phyloP scores from a whole-genome alignment of 441 rosid genomes.

The Rhodomyrtus psidioides region DNA sequence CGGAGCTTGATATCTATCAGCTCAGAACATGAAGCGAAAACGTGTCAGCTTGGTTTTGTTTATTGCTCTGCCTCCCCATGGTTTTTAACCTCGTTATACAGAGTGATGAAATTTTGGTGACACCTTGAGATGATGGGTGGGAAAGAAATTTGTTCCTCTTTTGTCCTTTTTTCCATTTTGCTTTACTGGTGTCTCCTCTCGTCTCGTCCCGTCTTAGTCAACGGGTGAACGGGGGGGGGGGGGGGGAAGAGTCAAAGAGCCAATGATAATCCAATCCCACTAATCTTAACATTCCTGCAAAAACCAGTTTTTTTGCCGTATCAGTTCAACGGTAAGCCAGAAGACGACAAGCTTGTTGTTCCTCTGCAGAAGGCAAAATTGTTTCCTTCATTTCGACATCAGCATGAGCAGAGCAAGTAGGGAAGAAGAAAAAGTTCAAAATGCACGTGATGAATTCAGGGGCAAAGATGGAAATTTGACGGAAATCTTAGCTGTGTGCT shows the following conservation, averaged over 20 bases:
- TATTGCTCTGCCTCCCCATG: background rate
- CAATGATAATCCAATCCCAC: background rate
- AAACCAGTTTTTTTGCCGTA: too few species aligned
- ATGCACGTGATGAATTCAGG: too few species aligned
- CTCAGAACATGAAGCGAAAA: background rate
- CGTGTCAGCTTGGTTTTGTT: background rate
- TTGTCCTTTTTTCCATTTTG: background rate
- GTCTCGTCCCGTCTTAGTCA: background rate
- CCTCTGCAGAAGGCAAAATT: too few species aligned
- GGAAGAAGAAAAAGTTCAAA: too few species aligned
- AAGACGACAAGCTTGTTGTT: too few species aligned
- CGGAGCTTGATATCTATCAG: background rate
- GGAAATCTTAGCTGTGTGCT: too few species aligned
- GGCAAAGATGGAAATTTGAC: too few species aligned
- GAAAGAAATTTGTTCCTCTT: background rate
- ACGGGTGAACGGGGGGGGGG: background rate
- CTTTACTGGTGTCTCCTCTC: background rate
- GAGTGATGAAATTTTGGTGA: background rate
- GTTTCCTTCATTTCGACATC: too few species aligned
- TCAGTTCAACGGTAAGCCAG: too few species aligned
- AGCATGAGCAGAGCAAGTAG: too few species aligned
- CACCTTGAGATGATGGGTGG: fast-evolving
- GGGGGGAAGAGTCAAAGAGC: background rate
- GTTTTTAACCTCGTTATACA: background rate
- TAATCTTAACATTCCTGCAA: background rate